Evolutionary conservation across 2,329 filamentous ascomycete genomes (phyloP), one percentile per base, ranked within the genome.

Genomic region (Juglanconis sp.): DNA sequence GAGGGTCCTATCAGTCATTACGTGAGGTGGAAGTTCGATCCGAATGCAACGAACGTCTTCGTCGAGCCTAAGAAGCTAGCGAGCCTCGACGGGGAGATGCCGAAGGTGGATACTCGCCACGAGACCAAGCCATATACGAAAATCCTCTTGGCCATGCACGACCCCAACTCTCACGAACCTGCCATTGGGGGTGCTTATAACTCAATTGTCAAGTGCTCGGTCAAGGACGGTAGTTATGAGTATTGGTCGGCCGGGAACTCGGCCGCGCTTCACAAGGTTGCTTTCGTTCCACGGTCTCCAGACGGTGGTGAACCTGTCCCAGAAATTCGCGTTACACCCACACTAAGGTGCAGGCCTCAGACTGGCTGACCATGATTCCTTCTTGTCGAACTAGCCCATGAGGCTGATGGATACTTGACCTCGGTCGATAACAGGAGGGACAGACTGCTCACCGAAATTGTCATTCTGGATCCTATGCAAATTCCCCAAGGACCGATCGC

Each of bases 1-100:
- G 34, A 59, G 15, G 47, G 50, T 30, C 52, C 42, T 4, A 42
- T 59, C 32, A 59, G 56, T 24, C 56, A 59, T 35, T 59, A 59
- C 30, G 56, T 59, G n/a, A 51, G 56, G 17, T 53, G 56, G 56
- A 59, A 54, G 31, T 59, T 59, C 50, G 56, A 59, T 50, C 42
- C 47, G 13, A 54, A 49, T 15, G 17, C 56, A 10, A 49, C 34
- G 6, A 42, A 59, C 5, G 24, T 34, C 5, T 30, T 11, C 1
- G 42, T 59, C 42, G 56, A 59, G 30, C 56, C 56, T 36, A 40
- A n/a, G 13, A 50, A 59, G 7, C 38, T 59, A 50, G 50, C 54
- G 9, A 54, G 49, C 4, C 42, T 59, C n/a, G 56, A 59, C n/a
- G 56, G 56, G 13, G 56, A 59, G 35, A 59, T 59, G 56, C 56